Base-by-base conservation (phyloP, 129 eudicot species). In the Gnaphalium uliginosum region DNA sequence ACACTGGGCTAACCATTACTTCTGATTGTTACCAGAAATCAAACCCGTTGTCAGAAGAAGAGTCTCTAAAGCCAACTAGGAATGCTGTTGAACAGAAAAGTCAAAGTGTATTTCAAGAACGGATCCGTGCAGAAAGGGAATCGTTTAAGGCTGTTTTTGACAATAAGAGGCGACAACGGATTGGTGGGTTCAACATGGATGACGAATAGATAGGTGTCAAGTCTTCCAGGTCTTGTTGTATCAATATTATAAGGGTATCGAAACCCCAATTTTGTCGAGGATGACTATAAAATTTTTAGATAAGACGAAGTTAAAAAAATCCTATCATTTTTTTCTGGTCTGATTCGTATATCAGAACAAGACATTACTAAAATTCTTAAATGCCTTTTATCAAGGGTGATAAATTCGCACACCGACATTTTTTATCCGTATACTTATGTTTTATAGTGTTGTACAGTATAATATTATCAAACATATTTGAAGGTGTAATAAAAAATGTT, bases 91-190 rank as follows among this genome's bases (percentile, higher is more conserved):
- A 83, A 76, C 43, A 84, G 2, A 86, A 75, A 72, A 82, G 79
- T 76, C 96, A 85, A 29, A 89, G 68, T 54, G 76, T 84, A 60
- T 91, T 94, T 69, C 87, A 89, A 79, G 92, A 94, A 78, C 89
- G 78, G 37, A 75, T 94, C 17, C 97, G 91, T 33, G 99, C 99
- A 51, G 99, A 94, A 78, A 81, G 67, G 0, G 93, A 91, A 83
- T 94, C 97, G 2, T 94, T 91, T 33, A 91, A 83, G 81, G 99
- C 96, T 13, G 91, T 94, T 68, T 94, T 91, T 67, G 99, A 91
- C 72, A 46, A 46, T 46, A 89, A 87, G 81, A 89, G 90, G 78
- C 79, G 77, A 58, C 98, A 94, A 4, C 87, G 96, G 79, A 87
- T 94, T 54, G 80, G 86, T 32, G 93, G 88, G 69, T 81, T 91